phyloP scores from a whole-genome alignment of 2,329 filamentous ascomycete species.

The Colletotrichum ledebouriae region DNA sequence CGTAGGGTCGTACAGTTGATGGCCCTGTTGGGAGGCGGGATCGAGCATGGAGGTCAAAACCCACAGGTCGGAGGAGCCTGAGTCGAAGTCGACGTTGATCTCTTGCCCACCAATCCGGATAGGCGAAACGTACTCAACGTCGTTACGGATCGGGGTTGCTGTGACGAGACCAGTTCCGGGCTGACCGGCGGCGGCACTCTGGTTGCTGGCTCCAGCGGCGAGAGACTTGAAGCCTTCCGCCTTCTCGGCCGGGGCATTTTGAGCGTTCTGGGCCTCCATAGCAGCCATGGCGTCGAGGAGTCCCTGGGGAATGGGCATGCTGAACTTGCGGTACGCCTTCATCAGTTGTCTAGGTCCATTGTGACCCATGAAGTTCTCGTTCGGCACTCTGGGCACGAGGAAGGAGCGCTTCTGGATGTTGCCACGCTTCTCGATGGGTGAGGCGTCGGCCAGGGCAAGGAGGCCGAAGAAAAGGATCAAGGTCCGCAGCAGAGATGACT shows the following conservation, averaged over 20 bases:
- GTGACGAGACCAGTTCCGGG: conserved; percentile 67
- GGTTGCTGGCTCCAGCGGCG: conserved; percentile 22
- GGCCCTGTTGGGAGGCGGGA: conserved; percentile 58
- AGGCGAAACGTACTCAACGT: conserved; percentile 78
- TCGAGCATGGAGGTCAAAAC: conserved; percentile 75
- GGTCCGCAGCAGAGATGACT: conserved; percentile 34
- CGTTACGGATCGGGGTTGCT: conserved; percentile 74
- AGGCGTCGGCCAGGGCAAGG: conserved; percentile 46
- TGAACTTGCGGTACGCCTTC: conserved; percentile 78
- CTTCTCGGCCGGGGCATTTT: conserved; percentile 45
- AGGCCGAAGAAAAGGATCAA: conserved; percentile 39
- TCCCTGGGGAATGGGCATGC: conserved; percentile 63
- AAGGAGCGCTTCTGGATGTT: conserved; percentile 65
- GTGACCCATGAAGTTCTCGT: conserved; percentile 64
- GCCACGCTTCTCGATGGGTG: conserved; percentile 41
- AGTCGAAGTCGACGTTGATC: conserved; percentile 79
- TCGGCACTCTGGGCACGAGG: conserved; percentile 70
- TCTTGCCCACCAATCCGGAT: conserved; percentile 78
- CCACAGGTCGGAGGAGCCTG: conserved; percentile 83
- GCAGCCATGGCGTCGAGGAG: conserved; percentile 55
- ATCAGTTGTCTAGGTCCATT: conserved; percentile 73
- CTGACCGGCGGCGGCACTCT: conserved; percentile 30
- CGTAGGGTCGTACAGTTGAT: conserved; percentile 57
- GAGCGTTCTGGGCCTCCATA: conserved; percentile 32
- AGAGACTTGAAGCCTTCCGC: conserved; percentile 43